A percentile compares a stretch with the other conserved stretches of the same genome.
Conservation (phyloP, 352 stramenopile species). For the Phytophthora crassamura region DNA sequence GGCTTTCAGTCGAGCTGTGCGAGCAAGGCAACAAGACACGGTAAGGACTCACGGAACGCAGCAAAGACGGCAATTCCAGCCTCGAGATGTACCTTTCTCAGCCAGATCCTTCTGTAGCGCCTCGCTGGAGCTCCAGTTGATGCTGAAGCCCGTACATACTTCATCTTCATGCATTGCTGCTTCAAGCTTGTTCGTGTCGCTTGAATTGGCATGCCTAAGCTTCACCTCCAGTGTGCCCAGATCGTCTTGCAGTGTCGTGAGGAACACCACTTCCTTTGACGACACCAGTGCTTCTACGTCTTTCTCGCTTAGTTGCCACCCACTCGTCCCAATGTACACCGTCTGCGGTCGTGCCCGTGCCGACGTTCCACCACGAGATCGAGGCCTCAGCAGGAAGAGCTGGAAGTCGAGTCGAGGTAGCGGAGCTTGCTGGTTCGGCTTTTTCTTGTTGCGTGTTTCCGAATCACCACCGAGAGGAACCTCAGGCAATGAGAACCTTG, state of each 20-base stretch:
- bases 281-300: slow-evolving; percentile 49
- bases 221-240: slow-evolving; percentile 50
- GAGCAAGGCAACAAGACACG: neutral
- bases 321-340: slow-evolving; percentile 41
- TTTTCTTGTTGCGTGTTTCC: neutral
- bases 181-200: neutral
- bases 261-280: slow-evolving; percentile 58
- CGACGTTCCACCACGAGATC: slow-evolving; percentile 16
- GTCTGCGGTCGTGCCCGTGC: slow-evolving; percentile 29
- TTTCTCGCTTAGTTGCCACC: slow-evolving; percentile 37
- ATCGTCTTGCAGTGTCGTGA: slow-evolving; percentile 36
- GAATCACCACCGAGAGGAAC: neutral
- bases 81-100: slow-evolving; percentile 40
- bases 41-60: neutral
- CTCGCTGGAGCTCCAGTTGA: slow-evolving; percentile 67
- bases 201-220: slow-evolving; percentile 25
- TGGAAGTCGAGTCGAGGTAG: slow-evolving; percentile 42
- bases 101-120: slow-evolving; percentile 54
- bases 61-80: neutral
- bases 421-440: slow-evolving; percentile 5
- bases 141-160: slow-evolving; percentile 40
- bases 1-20: slow-evolving; percentile 34
- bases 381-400: slow-evolving; percentile 40
- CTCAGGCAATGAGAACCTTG: slow-evolving; percentile 26
- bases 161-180: neutral